Base-by-base conservation (phyloP, 1,284 basidiomycete genomes). In the Cryptococcus wingfieldii region DNA sequence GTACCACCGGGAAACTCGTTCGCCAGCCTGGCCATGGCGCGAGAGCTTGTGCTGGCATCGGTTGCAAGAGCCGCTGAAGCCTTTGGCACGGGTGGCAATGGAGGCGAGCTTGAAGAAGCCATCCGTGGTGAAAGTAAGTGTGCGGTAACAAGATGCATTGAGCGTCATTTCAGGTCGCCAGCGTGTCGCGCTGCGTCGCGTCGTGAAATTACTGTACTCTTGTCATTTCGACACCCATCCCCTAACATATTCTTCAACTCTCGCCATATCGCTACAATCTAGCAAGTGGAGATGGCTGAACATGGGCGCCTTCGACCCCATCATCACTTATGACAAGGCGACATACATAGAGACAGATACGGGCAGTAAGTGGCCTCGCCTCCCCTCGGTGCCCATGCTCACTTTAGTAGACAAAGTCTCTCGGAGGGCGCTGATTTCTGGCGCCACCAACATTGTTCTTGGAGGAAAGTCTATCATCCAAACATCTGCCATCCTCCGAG, bases 381-480 rank as follows among this genome's bases (percentile, higher is more conserved):
- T 31, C 19, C 38, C 34, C 38, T 39, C n/a, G 45, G 19, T 43
- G n/a, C 41, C n/a, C 31, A 34, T 23, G 41, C 41, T 23, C n/a
- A 16, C 25, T 18, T 34, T 1, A 0, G 37, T 44, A 74, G 72
- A 94, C 80, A 94, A 94, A 76, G 92, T 98, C 50, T 96, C 93
- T 38, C 84, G 93, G 47, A 85, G 89, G 61, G 90, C 92, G 9
- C 86, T 86, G n/a, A 97, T 98, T 65, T 84, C 87, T 44, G 96
- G 96, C 9, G 90, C 93, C 7, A 88, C 92, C 71, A 97, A 98
- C 72, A 98, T 98, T 71, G 90, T 98, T 58, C 84, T 99, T 3
- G 92, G 91, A 38, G 96, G 95, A 42, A 98, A 98, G 79, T 95
- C 91, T 5, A 90, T 98, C 72, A 95, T 99, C 54, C 88, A 93